Percentiles rank a stretch among this genome's conserved stretches.
These are phyloP conservation scores for Lentinula sp. DNA, from an alignment of 768 basidiomycete genomes.

Conservation along the genomic window DNA sequence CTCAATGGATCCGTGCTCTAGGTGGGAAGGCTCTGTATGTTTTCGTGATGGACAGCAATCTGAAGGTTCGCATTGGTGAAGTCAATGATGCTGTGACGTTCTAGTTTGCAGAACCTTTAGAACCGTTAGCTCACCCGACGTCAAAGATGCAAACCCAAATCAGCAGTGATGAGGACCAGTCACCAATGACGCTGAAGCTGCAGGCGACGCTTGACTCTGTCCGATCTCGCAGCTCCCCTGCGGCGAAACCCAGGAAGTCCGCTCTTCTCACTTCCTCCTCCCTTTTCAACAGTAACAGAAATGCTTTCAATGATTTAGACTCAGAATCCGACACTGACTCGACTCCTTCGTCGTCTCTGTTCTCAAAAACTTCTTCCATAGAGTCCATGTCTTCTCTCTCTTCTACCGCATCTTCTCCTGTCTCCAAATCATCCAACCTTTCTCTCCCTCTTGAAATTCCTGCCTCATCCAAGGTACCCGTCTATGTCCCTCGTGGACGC, in stretches of 20 bases:
- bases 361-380: background rate
- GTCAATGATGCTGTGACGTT: background rate
- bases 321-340: conserved; percentile 4
- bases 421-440: background rate
- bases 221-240: background rate
- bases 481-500: background rate
- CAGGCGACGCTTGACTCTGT: conserved; percentile 5
- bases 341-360: conserved; percentile 2
- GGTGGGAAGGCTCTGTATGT: conserved; percentile 1
- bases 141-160: background rate
- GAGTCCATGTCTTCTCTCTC: conserved; percentile 3
- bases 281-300: background rate
- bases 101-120: background rate
- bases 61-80: conserved; percentile 5
- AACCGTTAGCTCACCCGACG: background rate
- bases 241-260: background rate
- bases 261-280: background rate
- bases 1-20: conserved; percentile 1
- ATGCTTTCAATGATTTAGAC: background rate
- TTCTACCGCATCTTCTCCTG: background rate
- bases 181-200: conserved; percentile 3
- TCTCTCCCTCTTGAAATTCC: background rate
- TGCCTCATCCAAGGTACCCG: background rate
- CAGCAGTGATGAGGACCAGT: background rate
- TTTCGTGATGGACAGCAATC: background rate